Evolutionary conservation across 2,329 filamentous ascomycete species (phyloP).

Genomic region (Xylariaceae sp.): DNA sequence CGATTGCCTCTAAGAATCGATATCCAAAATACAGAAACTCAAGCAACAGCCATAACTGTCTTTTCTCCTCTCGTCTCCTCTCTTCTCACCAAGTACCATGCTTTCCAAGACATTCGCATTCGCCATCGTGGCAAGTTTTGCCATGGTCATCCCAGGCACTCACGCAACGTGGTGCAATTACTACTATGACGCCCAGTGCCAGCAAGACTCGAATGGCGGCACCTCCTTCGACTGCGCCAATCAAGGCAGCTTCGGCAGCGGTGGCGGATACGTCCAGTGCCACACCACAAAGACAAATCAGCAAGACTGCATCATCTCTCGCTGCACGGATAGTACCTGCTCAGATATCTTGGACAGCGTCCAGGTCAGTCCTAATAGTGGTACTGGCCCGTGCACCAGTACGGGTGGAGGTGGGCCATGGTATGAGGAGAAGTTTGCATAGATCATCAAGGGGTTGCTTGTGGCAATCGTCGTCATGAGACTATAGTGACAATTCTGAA

Average conservation of each 20-base stretch:
- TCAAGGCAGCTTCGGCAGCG: conserved; percentile 4
- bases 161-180: conserved; percentile 5
- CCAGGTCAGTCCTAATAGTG: conserved; percentile 2
- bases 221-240: conserved; percentile 7
- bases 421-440: conserved; percentile 4
- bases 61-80: not conserved
- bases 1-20: conserved; percentile 2
- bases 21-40: not conserved
- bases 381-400: not conserved
- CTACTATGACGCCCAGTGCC: conserved; percentile 5
- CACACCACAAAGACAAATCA: conserved; percentile 5
- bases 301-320: conserved; percentile 3
- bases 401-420: conserved; percentile 1
- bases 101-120: conserved; percentile 2
- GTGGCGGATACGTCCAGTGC: conserved; percentile 4
- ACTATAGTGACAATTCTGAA: not conserved
- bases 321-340: conserved; percentile 3
- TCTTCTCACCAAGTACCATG: conserved; percentile 1
- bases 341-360: conserved; percentile 1
- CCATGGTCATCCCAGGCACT: conserved; percentile 2
- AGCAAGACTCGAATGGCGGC: conserved; percentile 1
- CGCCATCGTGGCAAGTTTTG: conserved; percentile 1
- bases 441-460: not conserved
- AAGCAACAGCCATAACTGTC: conserved; percentile 1
- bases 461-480: not conserved